These are phyloP conservation scores for Lactuca sativa DNA, from an alignment of 129 eudicot species.

Conservation along the genomic window DNA sequence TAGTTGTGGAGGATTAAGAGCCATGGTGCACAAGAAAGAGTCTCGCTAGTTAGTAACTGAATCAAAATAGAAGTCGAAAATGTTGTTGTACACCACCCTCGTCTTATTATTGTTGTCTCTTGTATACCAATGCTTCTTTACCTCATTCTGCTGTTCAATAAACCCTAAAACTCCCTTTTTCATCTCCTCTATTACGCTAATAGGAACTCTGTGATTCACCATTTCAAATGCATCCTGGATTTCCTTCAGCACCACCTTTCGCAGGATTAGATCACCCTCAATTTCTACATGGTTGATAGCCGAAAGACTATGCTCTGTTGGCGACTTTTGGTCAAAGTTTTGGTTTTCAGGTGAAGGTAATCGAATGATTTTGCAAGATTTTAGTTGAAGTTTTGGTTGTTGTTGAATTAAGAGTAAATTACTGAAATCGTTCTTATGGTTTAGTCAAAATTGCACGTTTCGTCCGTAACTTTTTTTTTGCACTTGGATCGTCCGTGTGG, in stretches of 20 bases:
- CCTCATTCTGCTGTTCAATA: constrained; percentile 2
- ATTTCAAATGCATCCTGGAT: constrained; percentile 32
- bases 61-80: background rate
- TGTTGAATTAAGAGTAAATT: too few relatives aligned
- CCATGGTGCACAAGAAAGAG: constrained; percentile 33
- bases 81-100: constrained; percentile 17
- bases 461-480: too few relatives aligned
- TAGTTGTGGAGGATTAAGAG: constrained; percentile 40
- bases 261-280: background rate
- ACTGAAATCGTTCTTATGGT: too few relatives aligned
- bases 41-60: constrained; percentile 55
- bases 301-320: too few relatives aligned
- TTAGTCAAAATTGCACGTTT: too few relatives aligned
- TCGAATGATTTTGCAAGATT: too few relatives aligned
- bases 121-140: constrained; percentile 26
- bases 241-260: constrained; percentile 28
- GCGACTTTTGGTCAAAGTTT: too few relatives aligned
- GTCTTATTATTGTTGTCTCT: constrained; percentile 27
- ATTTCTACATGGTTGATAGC: constrained; percentile 31
- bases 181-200: constrained; percentile 17
- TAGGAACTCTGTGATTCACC: too few relatives aligned
- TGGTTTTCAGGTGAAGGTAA: too few relatives aligned
- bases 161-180: constrained; percentile 5
- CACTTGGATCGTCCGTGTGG: too few relatives aligned
- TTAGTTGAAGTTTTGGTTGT: too few relatives aligned